Evolutionary conservation across 352 stramenopile genomes (phyloP), one percentile per base, ranked within the genome.

Genomic region (Pythium sp.): DNA sequence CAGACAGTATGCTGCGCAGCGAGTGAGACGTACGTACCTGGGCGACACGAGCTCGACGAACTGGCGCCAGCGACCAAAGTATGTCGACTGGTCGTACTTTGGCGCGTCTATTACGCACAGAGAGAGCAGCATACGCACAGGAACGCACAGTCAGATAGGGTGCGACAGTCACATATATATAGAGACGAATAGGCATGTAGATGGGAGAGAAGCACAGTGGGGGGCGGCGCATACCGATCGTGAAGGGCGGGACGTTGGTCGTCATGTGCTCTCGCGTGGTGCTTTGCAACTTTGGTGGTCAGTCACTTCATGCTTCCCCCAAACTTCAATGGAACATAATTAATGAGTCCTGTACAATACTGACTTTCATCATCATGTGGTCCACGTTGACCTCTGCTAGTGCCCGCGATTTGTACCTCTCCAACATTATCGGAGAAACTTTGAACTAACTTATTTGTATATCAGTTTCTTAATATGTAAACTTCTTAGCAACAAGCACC

Each of bases 31-130:
- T 66, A 26, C 24, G 55, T 66, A 89, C 74, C 77, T 89, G 15
- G 87, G 87, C 46, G 83, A 88, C 64, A 94, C 84, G 64, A 97
- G 80, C 74, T 95, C 88, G 18, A 86, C 77, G 73, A 97, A 97
- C 61, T 90, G 82, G 68, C 82, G 82, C 82, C 89, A 94, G 30
- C 89, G 84, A 54, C 89, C 89, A 58, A 80, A 78, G 75, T 97
- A 97, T 47, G 87, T 95, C 59, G 85, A 91, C 71, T 92, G 89
- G 68, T 97, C 89, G 68, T 94, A 92, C 64, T 83, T 79, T 36
- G 87, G 85, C 56, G 81, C 81, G 67, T 91, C 84, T 91, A 51
- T 18, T n/a, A 43, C 24, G 36, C 0, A 64, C 5, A 68, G 26
- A 47, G 43, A 22, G 14, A 58, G 7, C 64, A 11, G 61, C 49